phyloP scores from a whole-genome alignment of 2,329 filamentous ascomycete species.

The Colletotrichum sansevieriae region DNA sequence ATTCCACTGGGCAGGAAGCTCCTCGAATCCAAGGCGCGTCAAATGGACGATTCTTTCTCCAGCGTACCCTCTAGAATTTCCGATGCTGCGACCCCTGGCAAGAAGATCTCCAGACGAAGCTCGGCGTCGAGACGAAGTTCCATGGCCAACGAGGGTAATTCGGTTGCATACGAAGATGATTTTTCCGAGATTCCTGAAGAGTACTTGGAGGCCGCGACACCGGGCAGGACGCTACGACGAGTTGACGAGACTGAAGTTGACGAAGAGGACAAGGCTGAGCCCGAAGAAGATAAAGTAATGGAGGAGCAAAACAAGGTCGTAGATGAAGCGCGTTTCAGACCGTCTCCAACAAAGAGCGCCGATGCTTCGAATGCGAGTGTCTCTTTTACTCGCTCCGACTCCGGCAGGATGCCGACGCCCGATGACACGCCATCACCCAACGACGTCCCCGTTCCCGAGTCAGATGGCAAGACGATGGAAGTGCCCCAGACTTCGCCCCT shows the following conservation, averaged over 20 bases:
- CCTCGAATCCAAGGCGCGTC: constrained; percentile 49
- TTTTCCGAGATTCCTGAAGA: constrained; percentile 69
- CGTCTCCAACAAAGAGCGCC: constrained; percentile 30
- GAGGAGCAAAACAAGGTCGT: constrained; percentile 8
- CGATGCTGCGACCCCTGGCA: constrained; percentile 48
- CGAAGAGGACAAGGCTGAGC: constrained; percentile 20
- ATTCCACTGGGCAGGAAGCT: constrained; percentile 52
- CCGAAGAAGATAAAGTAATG: neutral
- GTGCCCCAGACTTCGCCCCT: constrained; percentile 23
- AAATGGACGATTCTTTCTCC: constrained; percentile 52
- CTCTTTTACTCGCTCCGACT: constrained; percentile 53
- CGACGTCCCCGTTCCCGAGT: constrained; percentile 30
- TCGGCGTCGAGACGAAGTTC: constrained; percentile 20
- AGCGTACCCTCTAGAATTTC: constrained; percentile 51
- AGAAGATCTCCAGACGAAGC: constrained; percentile 25
- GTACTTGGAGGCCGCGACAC: constrained; percentile 64
- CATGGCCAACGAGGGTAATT: constrained; percentile 47
- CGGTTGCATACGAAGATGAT: constrained; percentile 63
- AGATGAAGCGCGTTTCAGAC: constrained; percentile 35
- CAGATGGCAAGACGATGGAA: constrained; percentile 38
- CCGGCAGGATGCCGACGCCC: constrained; percentile 64
- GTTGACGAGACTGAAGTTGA: constrained; percentile 16
- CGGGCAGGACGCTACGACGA: constrained; percentile 47
- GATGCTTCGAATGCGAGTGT: constrained; percentile 48
- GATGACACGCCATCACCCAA: constrained; percentile 63